Evolutionary conservation across 2,329 filamentous ascomycete species (phyloP).

Genomic region (Aspergillus floridensis): DNA sequence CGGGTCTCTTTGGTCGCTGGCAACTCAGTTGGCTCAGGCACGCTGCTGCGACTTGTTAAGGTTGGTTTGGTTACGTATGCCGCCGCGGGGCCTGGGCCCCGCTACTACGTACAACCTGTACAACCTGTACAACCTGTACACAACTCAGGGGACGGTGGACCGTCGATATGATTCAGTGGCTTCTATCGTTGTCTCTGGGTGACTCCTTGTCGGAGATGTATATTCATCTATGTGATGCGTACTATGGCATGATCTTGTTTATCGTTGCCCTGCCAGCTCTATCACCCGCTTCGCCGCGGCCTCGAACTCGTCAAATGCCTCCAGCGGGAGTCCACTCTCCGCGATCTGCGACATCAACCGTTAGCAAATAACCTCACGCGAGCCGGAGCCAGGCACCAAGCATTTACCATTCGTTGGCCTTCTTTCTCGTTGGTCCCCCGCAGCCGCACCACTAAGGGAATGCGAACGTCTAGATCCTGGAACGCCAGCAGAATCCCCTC

Average conservation of each 20-base stretch:
- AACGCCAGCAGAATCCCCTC: conserved; percentile 71
- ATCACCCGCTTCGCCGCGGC: conserved; percentile 68
- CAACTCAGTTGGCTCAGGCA: not conserved
- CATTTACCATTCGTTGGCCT: conserved; percentile 61
- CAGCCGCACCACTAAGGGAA: conserved; percentile 75
- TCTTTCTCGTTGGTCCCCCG: conserved; percentile 71
- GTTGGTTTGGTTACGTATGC: too few relatives aligned
- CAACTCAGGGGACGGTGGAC: not conserved
- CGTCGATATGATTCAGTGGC: too few relatives aligned
- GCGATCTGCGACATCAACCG: conserved; percentile 48
- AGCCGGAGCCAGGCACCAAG: not conserved
- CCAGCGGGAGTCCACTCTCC: conserved; percentile 65
- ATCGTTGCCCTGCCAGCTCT: conserved; percentile 46
- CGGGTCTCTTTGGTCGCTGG: not conserved
- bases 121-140: not conserved
- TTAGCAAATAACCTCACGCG: conserved; percentile 11
- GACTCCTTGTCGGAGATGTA: not conserved
- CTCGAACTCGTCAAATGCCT: conserved; percentile 72
- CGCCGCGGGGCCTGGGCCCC: too few relatives aligned
- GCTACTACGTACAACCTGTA: too few relatives aligned
- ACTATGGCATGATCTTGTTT: conserved; percentile 3
- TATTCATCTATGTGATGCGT: not conserved
- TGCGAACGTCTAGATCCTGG: conserved; percentile 61
- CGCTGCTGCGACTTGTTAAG: not conserved
- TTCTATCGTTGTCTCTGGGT: too few relatives aligned